A percentile compares a stretch with the other conserved stretches of the same genome.
Conservation (phyloP, 2,329 filamentous ascomycete genomes). For the Ophiostoma triangulosporum region DNA sequence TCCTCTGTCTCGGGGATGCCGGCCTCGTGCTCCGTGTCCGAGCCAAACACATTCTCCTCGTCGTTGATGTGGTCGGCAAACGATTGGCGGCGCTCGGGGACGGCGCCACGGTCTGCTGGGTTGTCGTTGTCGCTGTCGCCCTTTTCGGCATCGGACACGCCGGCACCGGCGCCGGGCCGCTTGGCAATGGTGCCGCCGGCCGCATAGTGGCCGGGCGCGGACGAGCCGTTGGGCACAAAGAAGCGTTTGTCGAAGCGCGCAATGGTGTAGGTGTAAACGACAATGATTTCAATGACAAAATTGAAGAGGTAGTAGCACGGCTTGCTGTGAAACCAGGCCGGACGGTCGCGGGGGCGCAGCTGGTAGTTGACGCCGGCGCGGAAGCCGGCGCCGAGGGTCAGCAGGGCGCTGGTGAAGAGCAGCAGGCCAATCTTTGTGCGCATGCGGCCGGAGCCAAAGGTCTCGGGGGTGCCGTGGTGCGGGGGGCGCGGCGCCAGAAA, state of each 20-base stretch:
- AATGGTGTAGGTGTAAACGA: constrained; percentile 53
- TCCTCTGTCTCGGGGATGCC: not conserved
- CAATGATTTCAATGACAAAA: constrained; percentile 58
- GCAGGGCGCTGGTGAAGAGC: constrained; percentile 40
- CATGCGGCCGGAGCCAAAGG: constrained; percentile 55
- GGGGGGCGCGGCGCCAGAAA: constrained; percentile 27
- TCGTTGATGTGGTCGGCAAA: constrained; percentile 14
- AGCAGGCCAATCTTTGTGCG: constrained; percentile 54
- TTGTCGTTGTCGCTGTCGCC: not conserved
- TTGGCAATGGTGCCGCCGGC: constrained; percentile 9
- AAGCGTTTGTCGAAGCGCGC: constrained; percentile 63
- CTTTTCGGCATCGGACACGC: not conserved
- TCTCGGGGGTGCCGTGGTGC: constrained; percentile 28
- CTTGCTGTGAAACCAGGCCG: constrained; percentile 59
- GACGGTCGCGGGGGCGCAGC: constrained; percentile 32
- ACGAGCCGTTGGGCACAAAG: constrained; percentile 57
- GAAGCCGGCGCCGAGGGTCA: constrained; percentile 58
- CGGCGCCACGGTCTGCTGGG: not conserved
- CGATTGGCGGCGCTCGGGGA: not conserved
- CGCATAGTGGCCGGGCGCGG: constrained; percentile 38
- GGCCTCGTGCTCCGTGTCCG: constrained; percentile 1
- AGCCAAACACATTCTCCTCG: constrained; percentile 16
- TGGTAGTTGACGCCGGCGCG: constrained; percentile 46
- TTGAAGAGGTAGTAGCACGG: constrained; percentile 70
- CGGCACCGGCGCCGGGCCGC: not conserved